These are phyloP conservation scores for Albugo laibachii DNA, from an alignment of 352 stramenopile genomes.

Conservation along the genomic window DNA sequence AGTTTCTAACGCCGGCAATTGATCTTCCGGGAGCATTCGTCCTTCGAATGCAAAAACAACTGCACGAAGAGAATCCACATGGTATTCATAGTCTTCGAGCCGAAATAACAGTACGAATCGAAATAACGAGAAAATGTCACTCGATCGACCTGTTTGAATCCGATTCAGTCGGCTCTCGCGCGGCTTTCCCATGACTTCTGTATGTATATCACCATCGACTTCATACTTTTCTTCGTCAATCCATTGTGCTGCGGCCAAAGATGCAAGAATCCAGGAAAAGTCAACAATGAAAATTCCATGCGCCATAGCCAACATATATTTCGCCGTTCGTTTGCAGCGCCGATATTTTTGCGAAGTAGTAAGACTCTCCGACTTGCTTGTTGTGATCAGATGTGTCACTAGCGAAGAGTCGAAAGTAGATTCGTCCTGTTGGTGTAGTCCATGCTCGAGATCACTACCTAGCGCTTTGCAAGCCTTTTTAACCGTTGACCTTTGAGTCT, in stretches of 20 bases:
- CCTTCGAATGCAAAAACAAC: conserved; percentile 58
- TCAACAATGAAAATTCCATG: conserved; percentile 59
- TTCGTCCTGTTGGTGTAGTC: conserved; percentile 50
- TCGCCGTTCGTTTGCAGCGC: conserved; percentile 63
- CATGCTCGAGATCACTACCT: conserved; percentile 41
- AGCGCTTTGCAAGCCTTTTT: conserved; percentile 33
- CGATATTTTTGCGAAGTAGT: conserved; percentile 6
- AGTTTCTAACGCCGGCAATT: too few relatives aligned
- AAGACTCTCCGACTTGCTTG: conserved; percentile 4
- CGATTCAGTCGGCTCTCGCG: conserved; percentile 32
- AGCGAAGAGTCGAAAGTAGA: conserved; percentile 21
- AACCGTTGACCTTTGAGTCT: conserved; percentile 29
- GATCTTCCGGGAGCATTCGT: conserved; percentile 10
- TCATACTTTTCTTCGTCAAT: conserved; percentile 49
- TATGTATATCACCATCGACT: conserved; percentile 66
- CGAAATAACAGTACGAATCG: conserved; percentile 57
- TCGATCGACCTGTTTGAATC: conserved; percentile 25
- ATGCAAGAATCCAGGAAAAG: conserved; percentile 52
- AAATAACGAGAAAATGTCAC: conserved; percentile 58
- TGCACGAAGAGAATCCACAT: conserved; percentile 28
- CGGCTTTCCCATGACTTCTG: conserved; percentile 40
- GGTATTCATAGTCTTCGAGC: conserved; percentile 49
- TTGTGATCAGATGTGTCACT: conserved; percentile 62
- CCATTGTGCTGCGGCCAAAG: conserved; percentile 35
- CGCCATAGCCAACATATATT: conserved; percentile 70